These are phyloP conservation scores for Aplosporella prunicola DNA, from an alignment of 2,329 filamentous ascomycete genomes.

Conservation along the genomic window DNA sequence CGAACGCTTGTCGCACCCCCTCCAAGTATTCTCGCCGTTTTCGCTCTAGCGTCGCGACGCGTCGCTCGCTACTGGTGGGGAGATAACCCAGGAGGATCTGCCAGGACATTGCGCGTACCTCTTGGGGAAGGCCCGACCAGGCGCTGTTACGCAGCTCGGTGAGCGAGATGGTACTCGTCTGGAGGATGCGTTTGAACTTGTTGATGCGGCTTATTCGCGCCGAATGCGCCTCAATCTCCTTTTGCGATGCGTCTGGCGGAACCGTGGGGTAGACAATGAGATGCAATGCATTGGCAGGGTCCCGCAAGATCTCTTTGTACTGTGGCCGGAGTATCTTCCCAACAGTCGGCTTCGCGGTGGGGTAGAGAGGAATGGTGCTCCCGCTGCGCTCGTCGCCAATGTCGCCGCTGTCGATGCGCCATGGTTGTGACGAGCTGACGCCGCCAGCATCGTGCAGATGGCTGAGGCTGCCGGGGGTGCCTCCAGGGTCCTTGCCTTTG, in stretches of 20 bases:
- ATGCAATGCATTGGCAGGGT: constrained; percentile 87
- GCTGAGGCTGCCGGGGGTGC: constrained; percentile 17
- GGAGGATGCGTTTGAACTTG: constrained; percentile 94
- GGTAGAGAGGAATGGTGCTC: constrained; percentile 58
- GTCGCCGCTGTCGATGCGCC: constrained; percentile 77
- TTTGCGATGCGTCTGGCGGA: constrained; percentile 63
- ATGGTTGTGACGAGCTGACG: constrained; percentile 15
- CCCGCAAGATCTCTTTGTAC: constrained; percentile 84
- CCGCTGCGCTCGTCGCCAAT: constrained; percentile 79
- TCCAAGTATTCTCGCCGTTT: constrained; percentile 97
- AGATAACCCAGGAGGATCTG: constrained; percentile 90
- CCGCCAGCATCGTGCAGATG: constrained; percentile 8
- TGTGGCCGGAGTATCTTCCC: constrained; percentile 94
- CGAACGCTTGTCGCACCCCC: constrained; percentile 64
- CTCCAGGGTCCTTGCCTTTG: constrained; percentile 38
- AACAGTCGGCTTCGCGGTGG: constrained; percentile 78
- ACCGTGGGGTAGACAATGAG: constrained; percentile 80
- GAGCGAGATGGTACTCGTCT: constrained; percentile 81
- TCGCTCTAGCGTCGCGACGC: constrained; percentile 79
- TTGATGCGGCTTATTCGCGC: constrained; percentile 90
- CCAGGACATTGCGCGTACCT: constrained; percentile 99
- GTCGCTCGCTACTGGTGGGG: constrained; percentile 88
- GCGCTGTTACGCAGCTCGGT: constrained; percentile 74
- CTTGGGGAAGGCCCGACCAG: constrained; percentile 90
- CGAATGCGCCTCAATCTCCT: constrained; percentile 77